phyloP scores from a whole-genome alignment of 495 filamentous ascomycete genomes.

The Penicillium cosmopolitanum region DNA sequence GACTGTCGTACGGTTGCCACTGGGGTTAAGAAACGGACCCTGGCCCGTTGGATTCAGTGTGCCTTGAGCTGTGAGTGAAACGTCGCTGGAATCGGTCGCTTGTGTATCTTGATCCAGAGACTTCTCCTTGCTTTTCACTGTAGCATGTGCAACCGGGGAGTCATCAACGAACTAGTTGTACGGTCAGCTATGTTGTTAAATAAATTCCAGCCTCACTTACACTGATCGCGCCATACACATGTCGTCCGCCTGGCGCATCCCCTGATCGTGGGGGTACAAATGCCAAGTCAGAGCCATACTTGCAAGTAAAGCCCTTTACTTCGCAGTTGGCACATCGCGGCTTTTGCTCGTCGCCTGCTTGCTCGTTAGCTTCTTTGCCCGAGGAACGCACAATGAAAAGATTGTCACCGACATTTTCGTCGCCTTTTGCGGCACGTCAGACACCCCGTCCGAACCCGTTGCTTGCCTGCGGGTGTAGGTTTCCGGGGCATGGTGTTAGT shows the following conservation, averaged over 20 bases:
- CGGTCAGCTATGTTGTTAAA: background rate
- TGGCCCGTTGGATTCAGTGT: background rate
- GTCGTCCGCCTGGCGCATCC: conserved; percentile 8
- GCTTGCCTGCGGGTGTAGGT: conserved; percentile 31
- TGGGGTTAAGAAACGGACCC: background rate
- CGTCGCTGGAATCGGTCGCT: background rate
- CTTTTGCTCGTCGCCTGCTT: conserved; percentile 33
- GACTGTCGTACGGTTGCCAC: conserved; percentile 11
- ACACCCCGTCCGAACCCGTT: conserved; percentile 33
- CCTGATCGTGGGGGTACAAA: conserved; percentile 26
- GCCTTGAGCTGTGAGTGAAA: background rate
- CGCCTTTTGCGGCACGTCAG: conserved; percentile 32
- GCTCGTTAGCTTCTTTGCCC: background rate
- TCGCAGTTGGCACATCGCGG: conserved; percentile 34
- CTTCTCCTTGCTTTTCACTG: conserved; percentile 6
- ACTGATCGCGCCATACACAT: conserved; percentile 26
- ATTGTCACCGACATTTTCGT: conserved; percentile 28
- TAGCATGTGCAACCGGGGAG: conserved; percentile 16
- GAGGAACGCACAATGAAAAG: background rate
- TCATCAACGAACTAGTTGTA: conserved; percentile 30
- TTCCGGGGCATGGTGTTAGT: conserved; percentile 30
- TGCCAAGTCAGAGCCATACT: conserved; percentile 29
- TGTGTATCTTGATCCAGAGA: conserved; percentile 1
- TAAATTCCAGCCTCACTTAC: conserved; percentile 12
- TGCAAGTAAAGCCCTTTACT: conserved; percentile 32